phyloP scores from a whole-genome alignment of 768 basidiomycete genomes.

The Mycena vulgaris region DNA sequence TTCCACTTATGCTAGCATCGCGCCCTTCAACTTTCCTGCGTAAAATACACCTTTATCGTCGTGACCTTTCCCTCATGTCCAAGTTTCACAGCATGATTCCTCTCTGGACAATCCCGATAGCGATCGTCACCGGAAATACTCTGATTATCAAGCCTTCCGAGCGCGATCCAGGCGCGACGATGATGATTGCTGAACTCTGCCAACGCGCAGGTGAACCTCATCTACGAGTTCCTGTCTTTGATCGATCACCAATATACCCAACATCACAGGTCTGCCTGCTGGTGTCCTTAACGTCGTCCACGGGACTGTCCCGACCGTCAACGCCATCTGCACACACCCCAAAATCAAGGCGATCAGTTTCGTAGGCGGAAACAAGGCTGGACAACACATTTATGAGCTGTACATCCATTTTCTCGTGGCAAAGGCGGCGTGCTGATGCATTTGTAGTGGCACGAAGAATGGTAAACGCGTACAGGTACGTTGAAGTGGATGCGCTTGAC shows the following conservation, averaged over 20 bases:
- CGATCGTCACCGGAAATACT: conserved; percentile 92
- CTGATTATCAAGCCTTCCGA: conserved; percentile 96
- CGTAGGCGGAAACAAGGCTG: conserved; percentile 94
- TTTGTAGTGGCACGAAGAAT: conserved; percentile 78
- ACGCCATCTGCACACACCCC: conserved; percentile 94
- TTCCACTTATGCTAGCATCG: conserved; percentile 62
- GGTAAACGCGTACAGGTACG: conserved; percentile 90
- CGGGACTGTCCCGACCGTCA: conserved; percentile 91
- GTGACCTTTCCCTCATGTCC: background rate
- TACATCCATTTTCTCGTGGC: conserved; percentile 41
- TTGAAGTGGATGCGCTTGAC: background rate
- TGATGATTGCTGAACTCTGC: conserved; percentile 97
- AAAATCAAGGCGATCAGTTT: conserved; percentile 95
- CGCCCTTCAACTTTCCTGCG: conserved; percentile 95
- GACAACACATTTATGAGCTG: conserved; percentile 95
- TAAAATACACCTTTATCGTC: conserved; percentile 52
- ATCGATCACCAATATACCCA: background rate
- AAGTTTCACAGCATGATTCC: conserved; percentile 85
- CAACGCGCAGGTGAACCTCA: conserved; percentile 77
- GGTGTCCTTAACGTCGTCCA: conserved; percentile 96
- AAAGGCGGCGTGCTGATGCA: conserved; percentile 16
- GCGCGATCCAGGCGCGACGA: conserved; percentile 96
- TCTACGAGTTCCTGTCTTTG: background rate
- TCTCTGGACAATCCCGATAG: conserved; percentile 95
- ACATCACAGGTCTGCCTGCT: conserved; percentile 73